Base-by-base conservation (phyloP, 257 asterid genomes). In the Sherardia arvensis region DNA sequence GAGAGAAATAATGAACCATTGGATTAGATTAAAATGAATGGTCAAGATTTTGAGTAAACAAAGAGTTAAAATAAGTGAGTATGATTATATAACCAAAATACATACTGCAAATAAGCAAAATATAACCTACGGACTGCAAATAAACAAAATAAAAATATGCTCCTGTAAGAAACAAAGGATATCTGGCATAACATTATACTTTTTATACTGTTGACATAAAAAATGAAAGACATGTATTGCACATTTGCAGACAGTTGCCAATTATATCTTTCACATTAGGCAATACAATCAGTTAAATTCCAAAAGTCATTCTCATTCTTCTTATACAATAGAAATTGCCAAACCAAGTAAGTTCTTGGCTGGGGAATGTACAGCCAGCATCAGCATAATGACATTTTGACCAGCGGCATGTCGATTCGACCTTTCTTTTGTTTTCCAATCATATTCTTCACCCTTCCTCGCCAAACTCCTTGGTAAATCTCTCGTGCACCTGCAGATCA, bases 401-500 rank as follows among this genome's bases (percentile, higher is more conserved):
- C 58, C 67, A 69, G 64, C n/a, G 55, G 74, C 67, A 62, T 4
- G 23, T 48, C 71, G 64, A 54, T 5, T 25, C 22, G 29, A n/a
- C 9, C 3, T 12, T n/a, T 8, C n/a, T 30, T n/a, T 23, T 6
- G 60, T 26, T 55, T 15, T 10, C 23, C 12, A 4, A n/a, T 70
- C 59, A 17, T 36, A 53, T 64, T 69, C 73, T 53, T 89, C 83
- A 93, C 40, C 99, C 99, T 83, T 93, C 99, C 81, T 93, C 97
- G 17, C 99, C 99, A 9, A 89, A 89, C 77, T 93, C 99, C 77
- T 73, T 73, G 57, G 97, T 90, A 79, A 90, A 93, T 80, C 89
- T 79, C 83, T 90, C 95, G 4, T 93, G 99, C 75, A 90, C 90
- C 15, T 87, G 90, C 38, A 93, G 99, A 73, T 93, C 99, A 2